A percentile compares a stretch with the other conserved stretches of the same genome.
These are phyloP conservation scores for Comarum palustre DNA, from an alignment of 306 rosid genomes.

Conservation along the genomic window DNA sequence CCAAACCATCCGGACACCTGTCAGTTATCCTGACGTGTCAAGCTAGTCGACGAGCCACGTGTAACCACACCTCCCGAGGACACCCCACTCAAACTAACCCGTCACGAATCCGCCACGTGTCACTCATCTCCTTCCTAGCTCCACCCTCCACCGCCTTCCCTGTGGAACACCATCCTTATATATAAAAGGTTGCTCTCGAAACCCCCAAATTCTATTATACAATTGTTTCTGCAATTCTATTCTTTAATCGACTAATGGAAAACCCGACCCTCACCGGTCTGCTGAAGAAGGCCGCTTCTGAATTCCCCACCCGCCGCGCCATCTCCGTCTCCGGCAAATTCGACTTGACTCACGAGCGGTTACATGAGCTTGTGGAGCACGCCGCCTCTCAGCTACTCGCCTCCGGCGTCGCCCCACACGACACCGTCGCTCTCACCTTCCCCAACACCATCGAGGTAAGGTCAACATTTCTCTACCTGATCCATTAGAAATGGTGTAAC, in stretches of 20 bases:
- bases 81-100: conserved; percentile 16
- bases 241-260: conserved; percentile 33
- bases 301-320: conserved; percentile 58
- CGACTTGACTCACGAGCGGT: conserved; percentile 55
- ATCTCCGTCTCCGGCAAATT: conserved; percentile 58
- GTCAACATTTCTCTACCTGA: background rate
- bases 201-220: background rate
- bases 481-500: background rate
- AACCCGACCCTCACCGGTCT: conserved; percentile 48
- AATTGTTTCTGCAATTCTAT: background rate
- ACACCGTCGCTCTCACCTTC: conserved; percentile 82
- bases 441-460: conserved; percentile 72
- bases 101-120: background rate
- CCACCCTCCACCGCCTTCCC: background rate
- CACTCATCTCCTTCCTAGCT: background rate
- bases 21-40: background rate
- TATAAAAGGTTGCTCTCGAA: background rate
- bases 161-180: background rate
- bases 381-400: conserved; percentile 57
- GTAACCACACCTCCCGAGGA: background rate
- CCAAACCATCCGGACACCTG: background rate
- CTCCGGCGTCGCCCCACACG: conserved; percentile 55
- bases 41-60: background rate
- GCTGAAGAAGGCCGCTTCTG: conserved; percentile 39
- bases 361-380: conserved; percentile 46